Percentiles rank a stretch among this genome's conserved stretches.
Conservation (phyloP, 73 alveolate genomes). For the Paramecium sonneborni region DNA sequence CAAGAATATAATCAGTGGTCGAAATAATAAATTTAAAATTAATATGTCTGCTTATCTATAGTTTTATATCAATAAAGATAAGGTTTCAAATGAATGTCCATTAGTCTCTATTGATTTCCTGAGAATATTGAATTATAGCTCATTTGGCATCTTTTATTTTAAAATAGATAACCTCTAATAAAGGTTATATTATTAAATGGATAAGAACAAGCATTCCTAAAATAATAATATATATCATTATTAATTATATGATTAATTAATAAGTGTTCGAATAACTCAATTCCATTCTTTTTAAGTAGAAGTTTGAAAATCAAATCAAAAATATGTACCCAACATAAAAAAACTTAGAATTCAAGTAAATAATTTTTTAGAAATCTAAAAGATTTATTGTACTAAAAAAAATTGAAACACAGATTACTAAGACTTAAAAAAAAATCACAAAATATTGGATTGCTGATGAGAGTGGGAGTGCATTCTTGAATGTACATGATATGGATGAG, state of each 20-base stretch:
- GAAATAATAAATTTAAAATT: neutral
- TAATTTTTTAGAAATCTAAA: neutral
- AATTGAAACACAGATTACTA: neutral
- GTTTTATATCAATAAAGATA: neutral
- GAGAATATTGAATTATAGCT: neutral
- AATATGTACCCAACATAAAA: neutral
- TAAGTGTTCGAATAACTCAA: neutral
- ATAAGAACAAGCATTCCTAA: neutral
- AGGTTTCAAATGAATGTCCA: neutral
- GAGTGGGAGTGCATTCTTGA: slow-evolving; percentile 7
- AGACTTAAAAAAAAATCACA: neutral
- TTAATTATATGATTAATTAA: neutral
- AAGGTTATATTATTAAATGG: neutral
- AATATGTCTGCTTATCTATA: neutral
- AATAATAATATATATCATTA: neutral
- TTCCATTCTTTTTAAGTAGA: neutral
- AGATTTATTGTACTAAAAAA: slow-evolving; percentile 22
- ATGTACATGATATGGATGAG: slow-evolving; percentile 11
- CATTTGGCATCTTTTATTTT: neutral
- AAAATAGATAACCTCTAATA: neutral
- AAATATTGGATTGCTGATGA: slow-evolving; percentile 50
- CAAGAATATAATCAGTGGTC: neutral
- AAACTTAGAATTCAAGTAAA: slow-evolving; percentile 13
- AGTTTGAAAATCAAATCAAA: neutral
- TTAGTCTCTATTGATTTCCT: neutral